Evolutionary conservation across 768 basidiomycete species (phyloP).

Genomic region (Leucocoprinus sp.): DNA sequence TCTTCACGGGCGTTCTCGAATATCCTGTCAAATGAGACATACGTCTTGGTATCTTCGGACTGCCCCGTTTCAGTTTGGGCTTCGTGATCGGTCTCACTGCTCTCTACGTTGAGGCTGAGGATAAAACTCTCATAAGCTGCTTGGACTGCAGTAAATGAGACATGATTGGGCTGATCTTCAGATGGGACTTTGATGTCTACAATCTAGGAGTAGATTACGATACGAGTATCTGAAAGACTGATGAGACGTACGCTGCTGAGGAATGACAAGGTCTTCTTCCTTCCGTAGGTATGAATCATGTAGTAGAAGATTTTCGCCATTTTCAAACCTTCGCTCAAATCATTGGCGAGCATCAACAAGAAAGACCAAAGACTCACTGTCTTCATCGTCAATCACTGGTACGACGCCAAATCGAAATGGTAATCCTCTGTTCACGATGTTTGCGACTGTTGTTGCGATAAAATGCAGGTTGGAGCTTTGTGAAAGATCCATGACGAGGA

Average conservation of each 20-base stretch:
- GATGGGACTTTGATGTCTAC: not conserved
- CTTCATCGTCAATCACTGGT: constrained; percentile 51
- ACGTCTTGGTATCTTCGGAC: not conserved
- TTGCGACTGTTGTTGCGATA: constrained; percentile 53
- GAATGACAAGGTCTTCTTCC: constrained; percentile 54
- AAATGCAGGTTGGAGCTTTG: constrained; percentile 50
- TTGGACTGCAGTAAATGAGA: constrained; percentile 1
- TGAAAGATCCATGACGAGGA: constrained; percentile 78
- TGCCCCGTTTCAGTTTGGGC: constrained; percentile 20
- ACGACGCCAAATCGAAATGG: constrained; percentile 86
- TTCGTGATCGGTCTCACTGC: constrained; percentile 13
- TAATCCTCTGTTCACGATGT: constrained; percentile 62
- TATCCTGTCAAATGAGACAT: constrained; percentile 3
- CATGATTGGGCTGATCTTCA: not conserved
- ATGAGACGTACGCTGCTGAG: constrained; percentile 37
- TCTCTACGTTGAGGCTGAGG: not conserved
- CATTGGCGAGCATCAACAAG: not conserved
- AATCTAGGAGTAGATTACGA: not conserved
- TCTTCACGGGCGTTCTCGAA: constrained; percentile 25
- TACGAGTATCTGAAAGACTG: not conserved
- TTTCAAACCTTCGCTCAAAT: constrained; percentile 36
- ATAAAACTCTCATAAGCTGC: constrained; percentile 31
- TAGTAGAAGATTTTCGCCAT: constrained; percentile 73
- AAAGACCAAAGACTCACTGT: constrained; percentile 22
- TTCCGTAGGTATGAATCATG: constrained; percentile 53